Conservation (phyloP, 352 stramenopile species). For the Phytophthora foliorum region DNA sequence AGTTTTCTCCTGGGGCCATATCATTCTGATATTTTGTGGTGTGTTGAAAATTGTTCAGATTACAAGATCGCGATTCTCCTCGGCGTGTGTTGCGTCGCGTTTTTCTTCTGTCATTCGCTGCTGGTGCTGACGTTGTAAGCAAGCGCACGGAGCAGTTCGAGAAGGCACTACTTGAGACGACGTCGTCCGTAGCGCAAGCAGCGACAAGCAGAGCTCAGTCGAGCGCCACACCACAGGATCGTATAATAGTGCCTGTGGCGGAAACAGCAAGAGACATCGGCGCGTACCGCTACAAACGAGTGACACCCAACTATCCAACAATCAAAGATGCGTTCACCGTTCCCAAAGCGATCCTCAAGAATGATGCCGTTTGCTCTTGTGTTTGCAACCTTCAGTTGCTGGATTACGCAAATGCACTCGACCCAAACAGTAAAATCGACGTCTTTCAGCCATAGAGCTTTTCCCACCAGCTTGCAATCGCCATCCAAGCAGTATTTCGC, state of each 20-base stretch:
- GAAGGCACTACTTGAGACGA: neutral
- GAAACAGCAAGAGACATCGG: slow-evolving; percentile 20
- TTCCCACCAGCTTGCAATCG: slow-evolving; percentile 25
- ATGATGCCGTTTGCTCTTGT: neutral
- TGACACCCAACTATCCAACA: slow-evolving; percentile 19
- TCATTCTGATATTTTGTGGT: slow-evolving; percentile 12
- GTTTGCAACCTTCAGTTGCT: slow-evolving; percentile 21
- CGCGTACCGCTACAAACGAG: slow-evolving; percentile 19
- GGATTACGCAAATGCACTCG: slow-evolving; percentile 18
- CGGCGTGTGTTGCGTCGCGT: slow-evolving; percentile 59
- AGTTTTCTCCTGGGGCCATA: neutral
- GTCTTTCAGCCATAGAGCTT: slow-evolving; percentile 15
- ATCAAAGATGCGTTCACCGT: slow-evolving; percentile 21
- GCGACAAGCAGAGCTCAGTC: neutral
- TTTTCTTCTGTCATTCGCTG: slow-evolving; percentile 78
- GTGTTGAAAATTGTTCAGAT: slow-evolving; percentile 45
- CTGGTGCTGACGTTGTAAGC: slow-evolving; percentile 58
- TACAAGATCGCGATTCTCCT: slow-evolving; percentile 89
- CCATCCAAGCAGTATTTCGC: slow-evolving; percentile 24
- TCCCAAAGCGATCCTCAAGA: slow-evolving; percentile 2
- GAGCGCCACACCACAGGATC: slow-evolving; percentile 6
- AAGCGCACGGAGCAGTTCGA: slow-evolving; percentile 3
- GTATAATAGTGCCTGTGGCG: neutral
- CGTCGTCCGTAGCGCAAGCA: neutral
- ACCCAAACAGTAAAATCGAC: slow-evolving; percentile 13